Percentiles rank a stretch among this genome's conserved stretches.
These are phyloP conservation scores for Dactylis glomerata DNA, from an alignment of 176 grass and related monocot genomes.

Conservation along the genomic window DNA sequence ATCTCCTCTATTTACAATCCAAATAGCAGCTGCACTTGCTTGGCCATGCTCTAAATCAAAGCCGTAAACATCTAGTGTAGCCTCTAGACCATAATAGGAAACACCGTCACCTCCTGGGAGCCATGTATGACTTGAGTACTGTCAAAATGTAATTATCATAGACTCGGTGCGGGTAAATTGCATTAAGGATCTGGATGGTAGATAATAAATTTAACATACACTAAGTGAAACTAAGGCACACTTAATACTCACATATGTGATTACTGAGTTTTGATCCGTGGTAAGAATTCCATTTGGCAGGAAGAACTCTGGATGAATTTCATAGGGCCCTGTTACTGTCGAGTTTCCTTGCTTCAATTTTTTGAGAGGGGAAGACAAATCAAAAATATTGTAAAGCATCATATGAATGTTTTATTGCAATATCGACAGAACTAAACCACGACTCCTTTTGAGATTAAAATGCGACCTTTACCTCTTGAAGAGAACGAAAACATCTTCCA, in stretches of 20 bases:
- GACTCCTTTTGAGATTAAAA: not conserved
- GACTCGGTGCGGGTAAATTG: not conserved
- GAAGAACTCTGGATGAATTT: not conserved
- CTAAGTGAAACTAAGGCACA: not conserved
- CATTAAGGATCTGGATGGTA: not conserved
- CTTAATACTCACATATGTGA: not conserved
- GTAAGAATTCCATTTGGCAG: not conserved
- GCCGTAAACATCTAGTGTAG: not conserved
- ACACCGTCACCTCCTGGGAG: not conserved
- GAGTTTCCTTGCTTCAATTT: not conserved
- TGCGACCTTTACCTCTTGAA: not conserved
- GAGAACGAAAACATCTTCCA: not conserved
- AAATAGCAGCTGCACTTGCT: not conserved
- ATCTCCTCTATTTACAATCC: not conserved
- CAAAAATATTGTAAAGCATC: not conserved
- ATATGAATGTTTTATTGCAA: not conserved
- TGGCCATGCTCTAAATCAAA: not conserved
- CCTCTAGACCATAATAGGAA: not conserved
- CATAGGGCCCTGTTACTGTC: not conserved
- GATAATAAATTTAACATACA: not conserved
- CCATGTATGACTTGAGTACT: not conserved
- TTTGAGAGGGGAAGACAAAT: not conserved
- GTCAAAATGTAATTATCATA: not conserved
- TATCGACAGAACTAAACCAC: not conserved
- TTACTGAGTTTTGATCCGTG: not conserved